Conservation (phyloP, 75 land plant genomes). For the Ceratopteris richardii region DNA sequence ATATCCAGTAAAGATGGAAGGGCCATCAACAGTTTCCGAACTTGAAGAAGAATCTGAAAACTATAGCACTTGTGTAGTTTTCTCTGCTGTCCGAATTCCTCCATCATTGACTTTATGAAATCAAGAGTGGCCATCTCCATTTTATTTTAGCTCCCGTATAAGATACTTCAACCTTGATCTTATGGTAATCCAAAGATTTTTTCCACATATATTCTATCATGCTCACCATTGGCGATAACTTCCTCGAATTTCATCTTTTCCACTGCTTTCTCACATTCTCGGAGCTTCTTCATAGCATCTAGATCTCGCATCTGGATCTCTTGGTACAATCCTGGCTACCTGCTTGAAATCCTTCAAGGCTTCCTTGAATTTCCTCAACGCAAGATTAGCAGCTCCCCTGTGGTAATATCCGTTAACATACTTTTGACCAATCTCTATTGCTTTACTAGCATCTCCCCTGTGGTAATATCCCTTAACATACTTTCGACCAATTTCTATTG, state of each 20-base stretch:
- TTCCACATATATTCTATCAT: conserved; percentile 38
- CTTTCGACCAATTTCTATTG: conserved; percentile 72
- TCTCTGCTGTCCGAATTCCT: conserved; percentile 89
- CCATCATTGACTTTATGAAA: conserved; percentile 93
- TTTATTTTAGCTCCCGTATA: conserved; percentile 90
- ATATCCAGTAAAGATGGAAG: conserved; percentile 89
- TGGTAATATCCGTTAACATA: conserved; percentile 79
- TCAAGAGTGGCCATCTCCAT: conserved; percentile 71
- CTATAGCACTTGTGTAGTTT: conserved; percentile 86
- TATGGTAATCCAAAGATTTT: conserved; percentile 62
- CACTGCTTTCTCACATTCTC: conserved; percentile 94
- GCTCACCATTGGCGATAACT: conserved; percentile 60
- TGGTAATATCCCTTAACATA: conserved; percentile 67
- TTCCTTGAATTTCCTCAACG: conserved; percentile 92
- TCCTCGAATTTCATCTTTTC: conserved; percentile 84
- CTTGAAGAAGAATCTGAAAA: conserved; percentile 76
- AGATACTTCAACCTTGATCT: conserved; percentile 68
- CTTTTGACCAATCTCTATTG: background rate
- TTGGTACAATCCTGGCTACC: conserved; percentile 82
- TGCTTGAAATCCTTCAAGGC: conserved; percentile 93
- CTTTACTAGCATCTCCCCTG: too few relatives aligned
- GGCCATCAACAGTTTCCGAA: conserved; percentile 46
- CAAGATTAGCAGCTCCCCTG: conserved; percentile 90
- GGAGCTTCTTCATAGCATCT: conserved; percentile 79
- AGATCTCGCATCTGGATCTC: conserved; percentile 99